These are phyloP conservation scores for Trichoderma sp. DNA, from an alignment of 2,329 filamentous ascomycete genomes.

Conservation along the genomic window DNA sequence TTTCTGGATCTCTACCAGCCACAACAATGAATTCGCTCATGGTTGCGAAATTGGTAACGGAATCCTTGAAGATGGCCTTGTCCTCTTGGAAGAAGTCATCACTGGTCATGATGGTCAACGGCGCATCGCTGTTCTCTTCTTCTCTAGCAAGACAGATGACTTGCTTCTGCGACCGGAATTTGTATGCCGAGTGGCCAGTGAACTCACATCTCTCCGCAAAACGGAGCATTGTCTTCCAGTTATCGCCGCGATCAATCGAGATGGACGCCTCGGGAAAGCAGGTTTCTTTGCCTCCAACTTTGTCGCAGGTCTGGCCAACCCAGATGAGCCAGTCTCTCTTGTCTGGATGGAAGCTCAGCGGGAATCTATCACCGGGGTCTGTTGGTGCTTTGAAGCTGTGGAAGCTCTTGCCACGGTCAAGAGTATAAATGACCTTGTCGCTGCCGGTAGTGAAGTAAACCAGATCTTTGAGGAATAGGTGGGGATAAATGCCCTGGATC, in stretches of 20 bases:
- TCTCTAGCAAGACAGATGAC: slow-evolving; percentile 57
- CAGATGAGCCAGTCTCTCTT: slow-evolving; percentile 90
- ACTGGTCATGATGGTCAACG: slow-evolving; percentile 71
- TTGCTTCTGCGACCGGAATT: slow-evolving; percentile 51
- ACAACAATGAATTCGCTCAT: slow-evolving; percentile 98
- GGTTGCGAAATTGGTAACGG: slow-evolving; percentile 79
- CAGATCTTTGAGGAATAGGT: slow-evolving; percentile 77
- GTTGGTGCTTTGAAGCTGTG: slow-evolving; percentile 70
- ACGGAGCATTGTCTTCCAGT: slow-evolving; percentile 72
- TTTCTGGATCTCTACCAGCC: slow-evolving; percentile 68
- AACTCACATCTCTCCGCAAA: slow-evolving; percentile 85
- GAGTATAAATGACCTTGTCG: slow-evolving; percentile 72
- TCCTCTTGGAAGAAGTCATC: slow-evolving; percentile 72
- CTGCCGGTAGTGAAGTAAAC: slow-evolving; percentile 71
- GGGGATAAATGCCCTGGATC: slow-evolving; percentile 70
- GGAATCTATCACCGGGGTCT: slow-evolving; percentile 42
- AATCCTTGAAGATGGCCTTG: slow-evolving; percentile 50
- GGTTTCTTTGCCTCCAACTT: slow-evolving; percentile 44
- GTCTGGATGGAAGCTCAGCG: slow-evolving; percentile 78
- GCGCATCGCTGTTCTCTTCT: slow-evolving; percentile 59
- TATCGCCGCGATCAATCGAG: slow-evolving; percentile 74
- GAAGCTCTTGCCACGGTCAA: slow-evolving; percentile 73
- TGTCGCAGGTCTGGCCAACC: slow-evolving; percentile 72
- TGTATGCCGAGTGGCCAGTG: slow-evolving; percentile 63
- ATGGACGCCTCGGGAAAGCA: slow-evolving; percentile 76